Evolutionary conservation across 306 rosid genomes (phyloP), one percentile per base, ranked within the genome.

Genomic region (Prunus kanzakura): DNA sequence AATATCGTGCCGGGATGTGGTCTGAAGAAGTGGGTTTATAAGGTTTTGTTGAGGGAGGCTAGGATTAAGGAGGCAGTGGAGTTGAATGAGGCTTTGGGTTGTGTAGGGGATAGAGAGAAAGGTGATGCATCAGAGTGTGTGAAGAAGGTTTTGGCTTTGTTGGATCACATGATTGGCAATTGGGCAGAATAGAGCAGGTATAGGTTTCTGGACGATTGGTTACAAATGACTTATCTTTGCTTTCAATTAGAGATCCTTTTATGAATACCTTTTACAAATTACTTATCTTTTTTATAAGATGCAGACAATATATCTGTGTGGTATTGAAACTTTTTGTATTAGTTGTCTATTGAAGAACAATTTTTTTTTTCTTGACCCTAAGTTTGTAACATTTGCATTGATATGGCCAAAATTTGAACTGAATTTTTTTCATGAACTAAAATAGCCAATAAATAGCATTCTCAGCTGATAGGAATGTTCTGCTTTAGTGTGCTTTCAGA

Each of bases 41-140:
- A 84, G 64, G 80, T 80, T 58, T 78, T 91, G 74, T 78, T 88
- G 80, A 83, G 78, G 74, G 90, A 88, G 58, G 91, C 96, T 2
- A 81, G 91, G 84, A 79, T 90, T 29, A 18, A 38, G 32, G 89
- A 88, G 51, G 93, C 96, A 3, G 3, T 76, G 80, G 83, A 84
- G 65, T 74, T 88, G 46, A 80, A 81, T 38, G 76, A 78, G 66
- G 82, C 83, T 80, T 80, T 82, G 56, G 72, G 64, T 38, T 66
- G n/a, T 45, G 78, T 27, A 50, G 64, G 27, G 11, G 81, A 56
- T 55, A 45, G 57, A 71, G 73, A 9, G 73, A 69, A 16, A 54
- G 67, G 23, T 14, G 76, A 43, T 49, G 81, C 65, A 7, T 35
- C 65, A 32, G 76, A 56, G 13, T 64, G 43, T 60, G 20, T 10